Evolutionary conservation across 129 eudicot species (phyloP).

Genomic region (Arctium lappa): DNA sequence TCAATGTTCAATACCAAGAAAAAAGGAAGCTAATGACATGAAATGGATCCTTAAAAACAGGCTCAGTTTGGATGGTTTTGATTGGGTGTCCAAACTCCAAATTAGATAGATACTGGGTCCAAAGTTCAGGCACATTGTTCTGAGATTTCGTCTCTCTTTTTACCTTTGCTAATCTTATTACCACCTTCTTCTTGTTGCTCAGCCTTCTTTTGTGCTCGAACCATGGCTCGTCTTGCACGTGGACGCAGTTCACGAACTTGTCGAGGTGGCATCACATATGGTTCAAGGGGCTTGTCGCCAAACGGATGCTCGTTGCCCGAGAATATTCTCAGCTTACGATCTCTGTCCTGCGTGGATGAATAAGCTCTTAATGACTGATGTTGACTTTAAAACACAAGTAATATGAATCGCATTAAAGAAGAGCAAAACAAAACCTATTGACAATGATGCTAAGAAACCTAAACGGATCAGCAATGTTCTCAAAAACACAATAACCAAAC

Average conservation of each 20-base stretch:
- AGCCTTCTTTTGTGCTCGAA: conserved; percentile 81
- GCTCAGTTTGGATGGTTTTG: neutral
- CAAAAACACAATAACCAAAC: neutral
- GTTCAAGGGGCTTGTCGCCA: conserved; percentile 68
- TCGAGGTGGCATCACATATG: conserved; percentile 79
- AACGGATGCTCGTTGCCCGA: conserved; percentile 80
- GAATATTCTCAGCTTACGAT: conserved; percentile 84
- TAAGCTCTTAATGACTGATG: neutral
- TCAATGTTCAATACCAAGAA: neutral
- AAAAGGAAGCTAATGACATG: neutral
- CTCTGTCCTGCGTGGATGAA: conserved; percentile 62
- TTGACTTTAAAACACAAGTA: neutral
- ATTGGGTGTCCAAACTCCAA: neutral
- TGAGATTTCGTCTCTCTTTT: conserved; percentile 43
- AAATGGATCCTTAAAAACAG: neutral
- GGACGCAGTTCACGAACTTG: conserved; percentile 93
- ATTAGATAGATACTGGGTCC: neutral
- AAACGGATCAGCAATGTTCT: neutral
- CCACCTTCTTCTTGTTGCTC: conserved; percentile 64
- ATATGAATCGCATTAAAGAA: neutral
- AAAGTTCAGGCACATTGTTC: conserved; percentile 32
- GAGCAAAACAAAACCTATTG: neutral
- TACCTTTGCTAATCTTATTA: conserved; percentile 44
- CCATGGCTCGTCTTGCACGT: conserved; percentile 78
- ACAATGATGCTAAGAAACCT: neutral